phyloP scores from a whole-genome alignment of 306 rosid species.

The Betula pendula region DNA sequence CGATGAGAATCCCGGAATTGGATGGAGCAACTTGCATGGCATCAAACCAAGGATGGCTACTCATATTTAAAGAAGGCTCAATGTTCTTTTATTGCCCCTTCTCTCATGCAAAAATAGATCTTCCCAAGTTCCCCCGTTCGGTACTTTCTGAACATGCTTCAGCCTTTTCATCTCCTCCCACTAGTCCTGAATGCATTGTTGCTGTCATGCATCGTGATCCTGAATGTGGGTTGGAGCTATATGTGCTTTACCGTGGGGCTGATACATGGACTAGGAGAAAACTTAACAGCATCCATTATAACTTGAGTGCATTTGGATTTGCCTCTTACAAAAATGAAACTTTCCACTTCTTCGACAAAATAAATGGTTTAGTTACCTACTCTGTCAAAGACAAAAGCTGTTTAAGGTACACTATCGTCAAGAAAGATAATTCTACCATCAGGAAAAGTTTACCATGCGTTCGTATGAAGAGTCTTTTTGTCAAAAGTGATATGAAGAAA shows the following conservation, averaged over 20 bases:
- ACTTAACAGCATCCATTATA: not conserved
- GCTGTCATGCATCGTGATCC: not conserved
- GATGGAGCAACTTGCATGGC: constrained; percentile 33
- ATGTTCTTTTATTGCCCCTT: constrained; percentile 31
- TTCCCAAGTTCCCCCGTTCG: constrained; percentile 7
- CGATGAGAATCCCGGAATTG: constrained; percentile 8
- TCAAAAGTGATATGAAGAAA: not conserved
- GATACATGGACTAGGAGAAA: constrained; percentile 7
- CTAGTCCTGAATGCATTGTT: constrained; percentile 13
- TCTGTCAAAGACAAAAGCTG: not conserved
- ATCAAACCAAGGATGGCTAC: constrained; percentile 35
- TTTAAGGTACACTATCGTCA: not conserved
- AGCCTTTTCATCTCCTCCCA: constrained; percentile 34
- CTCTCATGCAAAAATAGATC: constrained; percentile 20
- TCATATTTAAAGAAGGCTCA: constrained; percentile 15
- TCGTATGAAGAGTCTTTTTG: not conserved
- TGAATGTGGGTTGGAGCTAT: not conserved
- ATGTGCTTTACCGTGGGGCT: constrained; percentile 14
- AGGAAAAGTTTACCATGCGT: not conserved
- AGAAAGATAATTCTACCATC: not conserved
- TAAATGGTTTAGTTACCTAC: not conserved
- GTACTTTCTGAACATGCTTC: constrained; percentile 17
- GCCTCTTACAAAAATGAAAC: not conserved
- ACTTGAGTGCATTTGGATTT: not conserved
- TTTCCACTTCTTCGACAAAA: constrained; percentile 16